Base-by-base conservation (phyloP, 2,329 filamentous ascomycete species). In the Claviceps spartinae region DNA sequence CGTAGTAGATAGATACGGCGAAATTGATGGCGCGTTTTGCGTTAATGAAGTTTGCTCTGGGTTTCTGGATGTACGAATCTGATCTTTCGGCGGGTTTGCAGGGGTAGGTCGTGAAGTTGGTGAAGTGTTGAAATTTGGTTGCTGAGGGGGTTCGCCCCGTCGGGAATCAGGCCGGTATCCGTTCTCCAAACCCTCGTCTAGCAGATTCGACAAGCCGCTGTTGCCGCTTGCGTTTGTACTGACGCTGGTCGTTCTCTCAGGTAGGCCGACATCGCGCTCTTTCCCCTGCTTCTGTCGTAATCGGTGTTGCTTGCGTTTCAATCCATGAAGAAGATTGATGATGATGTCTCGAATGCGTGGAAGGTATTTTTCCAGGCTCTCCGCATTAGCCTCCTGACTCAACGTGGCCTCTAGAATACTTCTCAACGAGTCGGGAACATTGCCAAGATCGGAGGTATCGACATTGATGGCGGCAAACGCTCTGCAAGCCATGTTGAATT, bases 401-500 rank as follows among this genome's bases (percentile, higher is more conserved):
- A 98, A 76, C 1, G 93, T 98, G 53, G 95, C 87, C 68, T 98
- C 93, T 51, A 98, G 78, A 53, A 98, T 97, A 54, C 83, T 83
- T 60, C 93, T 83, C 56, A 98, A 72, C 54, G 90, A 75, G 66
- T 98, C 93, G 5, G 93, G 93, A 2, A 98, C 93, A 60, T 95
- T 95, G 53, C 93, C 93, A 13, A 98, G 76, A 67, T 98, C 93
- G 26, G 82, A 81, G 1, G 90, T 96, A 62, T 98, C 93, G 56
- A 98, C 93, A 56, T 94, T 93, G 63, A 98, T 98, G 54, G 90
- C 88, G 62, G 88, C 88, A 69, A 98, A 98, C 55, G 93, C 91
- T 52, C 93, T 85, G 68, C 91, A 97, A 30, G 93, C 93, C 73
- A 98, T 93, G 70, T 98, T 98, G 77, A 98, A 98, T 69, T 98